phyloP scores from a whole-genome alignment of 208 protist genomes.

The Polymyxa betae region DNA sequence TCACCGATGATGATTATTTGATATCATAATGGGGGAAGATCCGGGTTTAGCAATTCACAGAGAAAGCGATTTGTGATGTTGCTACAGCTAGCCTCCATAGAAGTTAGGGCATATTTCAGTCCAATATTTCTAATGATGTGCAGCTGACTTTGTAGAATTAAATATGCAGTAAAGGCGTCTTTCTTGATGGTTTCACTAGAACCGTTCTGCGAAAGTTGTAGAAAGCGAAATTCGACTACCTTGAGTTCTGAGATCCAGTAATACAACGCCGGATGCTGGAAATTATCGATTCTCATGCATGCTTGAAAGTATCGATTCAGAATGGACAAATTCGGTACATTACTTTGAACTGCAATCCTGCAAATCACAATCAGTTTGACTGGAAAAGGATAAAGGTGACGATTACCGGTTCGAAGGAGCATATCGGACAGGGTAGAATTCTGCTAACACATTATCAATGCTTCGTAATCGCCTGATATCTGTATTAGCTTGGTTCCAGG shows the following conservation, averaged over 20 bases:
- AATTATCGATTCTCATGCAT: not conserved
- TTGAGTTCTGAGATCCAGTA: slow-evolving; percentile 30
- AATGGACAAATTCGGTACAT: too few relatives aligned
- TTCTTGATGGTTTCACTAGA: too few relatives aligned
- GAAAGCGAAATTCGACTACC: not conserved
- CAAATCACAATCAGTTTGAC: too few relatives aligned
- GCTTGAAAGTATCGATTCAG: too few relatives aligned
- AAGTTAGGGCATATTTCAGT: not conserved
- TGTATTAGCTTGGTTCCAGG: not conserved
- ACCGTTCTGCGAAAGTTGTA: too few relatives aligned
- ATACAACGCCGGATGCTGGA: slow-evolving; percentile 26
- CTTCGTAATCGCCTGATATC: not conserved
- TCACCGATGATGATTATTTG: not conserved
- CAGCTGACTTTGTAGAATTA: not conserved
- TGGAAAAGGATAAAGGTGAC: not conserved
- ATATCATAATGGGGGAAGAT: not conserved
- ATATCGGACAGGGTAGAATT: not conserved
- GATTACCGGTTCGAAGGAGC: not conserved
- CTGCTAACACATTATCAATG: not conserved
- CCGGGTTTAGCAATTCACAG: not conserved
- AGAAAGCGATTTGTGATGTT: slow-evolving; percentile 14
- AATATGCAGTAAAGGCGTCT: not conserved
- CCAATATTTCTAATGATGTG: not conserved
- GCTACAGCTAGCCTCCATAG: not conserved
- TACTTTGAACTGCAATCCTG: too few relatives aligned